phyloP scores from a whole-genome alignment of 75 land plant genomes.

The Pinus tabuliformis region DNA sequence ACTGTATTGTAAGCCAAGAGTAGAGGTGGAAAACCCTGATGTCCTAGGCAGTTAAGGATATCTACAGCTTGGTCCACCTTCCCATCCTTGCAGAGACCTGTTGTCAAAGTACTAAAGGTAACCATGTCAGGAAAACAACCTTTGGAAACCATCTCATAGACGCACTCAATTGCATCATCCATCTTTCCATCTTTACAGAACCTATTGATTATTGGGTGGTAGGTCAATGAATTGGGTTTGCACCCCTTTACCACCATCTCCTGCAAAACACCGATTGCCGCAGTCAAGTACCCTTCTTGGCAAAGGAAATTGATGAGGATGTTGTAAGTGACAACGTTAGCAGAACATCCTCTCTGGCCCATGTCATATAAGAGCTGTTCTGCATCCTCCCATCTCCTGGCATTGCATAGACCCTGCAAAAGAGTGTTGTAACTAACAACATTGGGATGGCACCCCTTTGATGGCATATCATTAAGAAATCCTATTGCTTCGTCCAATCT shows the following conservation, averaged over 20 bases:
- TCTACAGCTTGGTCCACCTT: slow-evolving; percentile 50
- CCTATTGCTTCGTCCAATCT: slow-evolving; percentile 48
- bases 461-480: slow-evolving; percentile 32
- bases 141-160: slow-evolving; percentile 44
- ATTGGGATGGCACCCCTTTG: slow-evolving; percentile 52
- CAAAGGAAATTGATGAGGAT: slow-evolving; percentile 56
- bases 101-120: slow-evolving; percentile 46
- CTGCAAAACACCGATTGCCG: slow-evolving; percentile 37
- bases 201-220: slow-evolving; percentile 38
- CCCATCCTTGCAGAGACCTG: slow-evolving; percentile 52
- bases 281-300: slow-evolving; percentile 32
- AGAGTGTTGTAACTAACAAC: slow-evolving; percentile 55
- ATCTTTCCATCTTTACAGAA: slow-evolving; percentile 48
- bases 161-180: slow-evolving; percentile 31
- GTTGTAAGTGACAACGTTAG: slow-evolving; percentile 63
- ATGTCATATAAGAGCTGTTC: slow-evolving; percentile 50
- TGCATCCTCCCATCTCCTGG: slow-evolving; percentile 60
- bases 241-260: not conserved
- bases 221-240: slow-evolving; percentile 29
- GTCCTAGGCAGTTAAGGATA: slow-evolving; percentile 31
- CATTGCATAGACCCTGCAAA: slow-evolving; percentile 48
- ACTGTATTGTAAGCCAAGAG: slow-evolving; percentile 39
- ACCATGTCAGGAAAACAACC: slow-evolving; percentile 46
- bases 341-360: slow-evolving; percentile 40
- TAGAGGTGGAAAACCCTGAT: slow-evolving; percentile 25